A percentile compares a stretch with the other conserved stretches of the same genome.
Conservation (phyloP, 2,329 filamentous ascomycete species). For the Trichoderma atrobrunneum region DNA sequence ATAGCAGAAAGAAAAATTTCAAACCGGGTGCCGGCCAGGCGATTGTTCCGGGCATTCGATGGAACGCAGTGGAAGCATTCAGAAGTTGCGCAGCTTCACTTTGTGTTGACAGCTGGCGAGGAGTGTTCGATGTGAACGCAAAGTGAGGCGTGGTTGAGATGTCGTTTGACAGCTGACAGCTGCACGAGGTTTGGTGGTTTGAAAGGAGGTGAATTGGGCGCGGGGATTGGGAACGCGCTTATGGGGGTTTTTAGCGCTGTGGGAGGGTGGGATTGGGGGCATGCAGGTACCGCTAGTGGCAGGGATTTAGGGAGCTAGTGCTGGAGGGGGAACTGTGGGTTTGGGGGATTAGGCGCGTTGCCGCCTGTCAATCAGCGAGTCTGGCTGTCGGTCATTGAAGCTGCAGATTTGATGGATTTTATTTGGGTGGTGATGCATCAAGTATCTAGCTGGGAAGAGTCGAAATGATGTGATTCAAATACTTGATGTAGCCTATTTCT, state of each 20-base stretch:
- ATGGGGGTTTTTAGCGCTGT: slow-evolving; percentile 11
- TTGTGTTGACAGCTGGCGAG: background rate
- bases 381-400: background rate
- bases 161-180: background rate
- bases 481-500: too few species aligned
- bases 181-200: background rate
- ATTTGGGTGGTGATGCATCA: background rate
- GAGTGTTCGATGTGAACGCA: background rate
- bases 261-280: background rate
- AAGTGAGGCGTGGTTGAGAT: background rate
- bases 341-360: background rate
- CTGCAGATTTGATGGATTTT: background rate
- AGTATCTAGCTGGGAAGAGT: background rate
- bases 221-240: slow-evolving; percentile 1
- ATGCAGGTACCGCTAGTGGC: background rate
- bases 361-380: background rate
- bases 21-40: background rate
- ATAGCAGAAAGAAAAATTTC: background rate
- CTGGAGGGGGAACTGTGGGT: background rate
- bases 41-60: background rate
- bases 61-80: background rate
- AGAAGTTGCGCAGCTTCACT: background rate
- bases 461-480: background rate
- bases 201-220: background rate
- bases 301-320: background rate